Base-by-base conservation (phyloP, 805 yeast genomes). In the Pichia gijzeniarum region DNA sequence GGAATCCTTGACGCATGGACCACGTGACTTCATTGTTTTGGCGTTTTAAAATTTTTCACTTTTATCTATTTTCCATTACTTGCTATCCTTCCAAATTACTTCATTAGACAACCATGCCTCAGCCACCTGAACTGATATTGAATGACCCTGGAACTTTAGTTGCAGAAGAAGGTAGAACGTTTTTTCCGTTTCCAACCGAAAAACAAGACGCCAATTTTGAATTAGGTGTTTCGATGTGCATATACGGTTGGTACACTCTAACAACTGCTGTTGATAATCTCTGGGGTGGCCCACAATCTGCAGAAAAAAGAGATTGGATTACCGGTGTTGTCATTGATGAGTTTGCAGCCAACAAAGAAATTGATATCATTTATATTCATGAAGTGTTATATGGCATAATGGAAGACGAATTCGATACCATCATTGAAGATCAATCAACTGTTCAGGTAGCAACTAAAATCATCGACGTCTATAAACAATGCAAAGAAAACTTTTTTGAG, bases 271-370 rank as follows among this genome's bases (percentile, higher is more conserved):
- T 93, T 9, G 95, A 79, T 5, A 88, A 86, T 61, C 70, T 73
- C 27, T 93, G 99, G 98, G 99, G 99, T 48, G 99, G 99, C 1
- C 80, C 96, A 13, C 85, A 86, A 31, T 82, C 95, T 13, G 78
- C 74, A 0, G 97, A 86, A 33, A 93, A 93, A 63, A 74, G 99
- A 59, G 99, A 93, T 62, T 93, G 99, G 99, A 74, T 91, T 52
- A 78, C 86, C 4, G 95, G 87, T 4, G 68, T 86, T 13, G 77
- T 91, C 2, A 76, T 89, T 25, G 97, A 88, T 31, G 70, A 89
- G 43, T 93, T 91, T 59, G 71, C 64, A 37, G 69, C 70, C 7
- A 80, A 75, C 39, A 74, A 70, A 41, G 72, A 76, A 4, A 85
- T 91, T 5, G 98, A 89, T 55, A 70, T 85, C 3, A 80, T 78